Evolutionary conservation across 139 green algal species (phyloP), one percentile per base, ranked within the genome.

Genomic region (Coelastrella sp.): DNA sequence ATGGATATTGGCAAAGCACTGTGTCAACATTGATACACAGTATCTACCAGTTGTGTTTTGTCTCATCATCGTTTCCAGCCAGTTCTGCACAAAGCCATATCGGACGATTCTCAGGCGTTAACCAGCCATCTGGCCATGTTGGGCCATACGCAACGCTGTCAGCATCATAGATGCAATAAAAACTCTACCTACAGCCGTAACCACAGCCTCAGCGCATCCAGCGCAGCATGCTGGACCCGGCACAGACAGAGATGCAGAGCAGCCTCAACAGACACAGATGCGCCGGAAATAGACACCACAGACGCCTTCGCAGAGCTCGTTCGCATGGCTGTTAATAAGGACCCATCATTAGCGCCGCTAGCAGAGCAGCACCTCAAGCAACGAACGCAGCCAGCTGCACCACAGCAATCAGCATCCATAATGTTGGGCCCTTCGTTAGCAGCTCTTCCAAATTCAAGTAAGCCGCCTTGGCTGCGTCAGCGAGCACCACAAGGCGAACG

Each of bases 401-500:
- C 74, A 66, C 59, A 66, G 17, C 17, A 47, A 57, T 65, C 75
- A 91, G 73, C 89, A 64, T 76, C 68, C 0, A 82, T 80, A 56
- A 87, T 96, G 85, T 82, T 96, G 10, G 94, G 94, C 6, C 94
- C 94, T 5, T 75, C 90, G n/a, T 60, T 94, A 65, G 82, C 61
- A 1, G 19, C 90, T 5, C 86, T 95, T 17, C 90, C 92, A n/a
- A 93, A 92, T 83, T 91, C 80, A 3, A 96, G 90, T 82, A 99
- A 99, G 92, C 97, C 98, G 0, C 91, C 95, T 10, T 99, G 98
- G 98, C 95, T 99, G 87, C 95, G 98, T 3, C 98, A 99, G 92
- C 90, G 66, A 22, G 98, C 97, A 3, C 96, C 98, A 0, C 96
- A 99, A 79, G 98, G 98, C 10, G 96, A 98, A 60, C 93, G 96